Percentiles rank a stretch among this genome's conserved stretches.
phyloP scores from a whole-genome alignment of 202 grass and related monocot species.

The Musa balbisiana region DNA sequence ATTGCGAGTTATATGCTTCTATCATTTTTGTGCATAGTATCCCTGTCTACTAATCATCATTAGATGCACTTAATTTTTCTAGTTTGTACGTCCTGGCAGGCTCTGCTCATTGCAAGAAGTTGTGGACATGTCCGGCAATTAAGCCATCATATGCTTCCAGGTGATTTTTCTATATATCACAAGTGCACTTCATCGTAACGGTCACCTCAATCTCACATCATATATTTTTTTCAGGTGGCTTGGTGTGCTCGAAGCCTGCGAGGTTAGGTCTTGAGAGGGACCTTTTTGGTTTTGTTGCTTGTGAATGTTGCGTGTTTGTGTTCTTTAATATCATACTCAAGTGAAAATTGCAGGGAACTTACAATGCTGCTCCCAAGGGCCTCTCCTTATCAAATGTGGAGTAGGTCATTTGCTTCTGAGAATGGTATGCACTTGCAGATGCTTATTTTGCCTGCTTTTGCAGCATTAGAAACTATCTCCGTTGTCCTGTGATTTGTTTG shows the following conservation, averaged over 20 bases:
- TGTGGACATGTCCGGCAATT: conserved; percentile 50
- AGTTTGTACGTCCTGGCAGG: conserved; percentile 25
- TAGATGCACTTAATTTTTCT: not conserved
- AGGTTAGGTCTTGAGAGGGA: no score
- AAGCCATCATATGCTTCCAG: conserved; percentile 57
- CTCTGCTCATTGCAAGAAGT: conserved; percentile 49
- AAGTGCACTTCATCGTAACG: conserved; percentile 6
- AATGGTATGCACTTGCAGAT: conserved; percentile 32
- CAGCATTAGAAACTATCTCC: not conserved
- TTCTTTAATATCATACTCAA: no score
- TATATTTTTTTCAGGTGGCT: not conserved
- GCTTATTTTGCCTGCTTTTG: not conserved
- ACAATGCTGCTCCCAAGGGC: conserved; percentile 42
- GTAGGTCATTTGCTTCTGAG: conserved; percentile 79
- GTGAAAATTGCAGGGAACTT: conserved; percentile 27
- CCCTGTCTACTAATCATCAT: not conserved
- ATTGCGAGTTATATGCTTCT: not conserved
- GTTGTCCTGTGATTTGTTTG: not conserved
- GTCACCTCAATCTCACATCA: not conserved
- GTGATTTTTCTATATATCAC: conserved; percentile 22
- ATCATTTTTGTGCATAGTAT: not conserved
- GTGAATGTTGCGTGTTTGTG: not conserved
- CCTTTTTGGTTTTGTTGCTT: no score
- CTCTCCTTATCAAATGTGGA: conserved; percentile 77
- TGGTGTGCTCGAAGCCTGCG: not conserved